These are phyloP conservation scores for Lasiosphaeria miniovina DNA, from an alignment of 495 filamentous ascomycete species.

Conservation along the genomic window DNA sequence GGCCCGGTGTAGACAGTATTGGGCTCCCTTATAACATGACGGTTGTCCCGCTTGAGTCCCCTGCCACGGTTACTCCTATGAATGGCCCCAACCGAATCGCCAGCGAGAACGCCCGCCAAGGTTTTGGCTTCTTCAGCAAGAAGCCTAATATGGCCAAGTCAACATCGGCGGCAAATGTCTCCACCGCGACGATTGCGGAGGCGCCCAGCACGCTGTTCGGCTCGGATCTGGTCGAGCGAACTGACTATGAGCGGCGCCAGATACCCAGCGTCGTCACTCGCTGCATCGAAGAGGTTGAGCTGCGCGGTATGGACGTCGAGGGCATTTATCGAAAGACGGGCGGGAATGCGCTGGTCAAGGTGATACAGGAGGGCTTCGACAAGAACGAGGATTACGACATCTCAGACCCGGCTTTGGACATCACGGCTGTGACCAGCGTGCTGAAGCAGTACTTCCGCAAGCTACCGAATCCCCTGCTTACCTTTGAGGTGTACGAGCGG, in stretches of 20 bases:
- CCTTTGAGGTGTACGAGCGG: constrained; percentile 86
- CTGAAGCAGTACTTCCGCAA: constrained; percentile 98
- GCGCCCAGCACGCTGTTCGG: constrained; percentile 73
- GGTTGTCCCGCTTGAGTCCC: constrained; percentile 46
- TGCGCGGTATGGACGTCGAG: constrained; percentile 95
- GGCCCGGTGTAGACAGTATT: constrained; percentile 52
- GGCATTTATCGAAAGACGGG: constrained; percentile 98
- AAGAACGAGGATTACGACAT: constrained; percentile 81
- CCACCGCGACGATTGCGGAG: constrained; percentile 51
- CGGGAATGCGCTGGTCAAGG: constrained; percentile 79
- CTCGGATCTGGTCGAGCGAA: constrained; percentile 79
- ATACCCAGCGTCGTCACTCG: constrained; percentile 88
- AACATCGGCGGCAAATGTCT: constrained; percentile 53
- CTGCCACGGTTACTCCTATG: constrained; percentile 23
- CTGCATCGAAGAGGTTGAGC: constrained; percentile 96
- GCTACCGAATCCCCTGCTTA: constrained; percentile 85
- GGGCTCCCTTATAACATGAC: constrained; percentile 63
- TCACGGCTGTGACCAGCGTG: constrained; percentile 91
- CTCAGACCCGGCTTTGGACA: constrained; percentile 88
- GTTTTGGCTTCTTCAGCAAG: constrained; percentile 74
- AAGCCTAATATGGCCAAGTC: constrained; percentile 43
- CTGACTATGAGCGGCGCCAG: constrained; percentile 83
- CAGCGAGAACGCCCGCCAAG: constrained; percentile 58
- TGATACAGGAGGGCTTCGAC: constrained; percentile 87
- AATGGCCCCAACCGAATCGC: constrained; percentile 25